These are phyloP conservation scores for Fusarium sp. DNA, from an alignment of 2,329 filamentous ascomycete genomes.

Conservation along the genomic window DNA sequence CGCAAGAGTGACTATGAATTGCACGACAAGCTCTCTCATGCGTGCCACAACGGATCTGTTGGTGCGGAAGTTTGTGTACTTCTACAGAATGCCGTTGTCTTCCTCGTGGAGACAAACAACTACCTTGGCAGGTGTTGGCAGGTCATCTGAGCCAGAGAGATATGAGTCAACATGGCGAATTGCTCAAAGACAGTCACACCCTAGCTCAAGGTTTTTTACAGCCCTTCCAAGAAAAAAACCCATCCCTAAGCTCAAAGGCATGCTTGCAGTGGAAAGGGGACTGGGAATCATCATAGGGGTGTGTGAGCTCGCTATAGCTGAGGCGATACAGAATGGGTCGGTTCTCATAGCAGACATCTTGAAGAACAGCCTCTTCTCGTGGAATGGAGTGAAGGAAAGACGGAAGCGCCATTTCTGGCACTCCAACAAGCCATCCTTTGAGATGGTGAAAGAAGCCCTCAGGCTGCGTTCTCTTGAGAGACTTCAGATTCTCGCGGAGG, in stretches of 20 bases:
- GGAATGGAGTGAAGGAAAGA: constrained; percentile 71
- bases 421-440: constrained; percentile 58
- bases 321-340: constrained; percentile 74
- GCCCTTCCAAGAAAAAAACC: constrained; percentile 67
- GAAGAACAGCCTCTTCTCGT: constrained; percentile 75
- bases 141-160: constrained; percentile 64
- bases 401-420: constrained; percentile 79
- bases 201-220: constrained; percentile 76
- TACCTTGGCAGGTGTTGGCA: constrained; percentile 63
- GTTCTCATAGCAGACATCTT: constrained; percentile 75
- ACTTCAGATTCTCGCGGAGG: constrained; percentile 68
- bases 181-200: constrained; percentile 76
- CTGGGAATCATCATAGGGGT: constrained; percentile 75
- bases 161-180: constrained; percentile 73
- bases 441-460: constrained; percentile 74
- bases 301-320: constrained; percentile 76
- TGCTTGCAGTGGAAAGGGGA: constrained; percentile 75
- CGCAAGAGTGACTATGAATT: constrained; percentile 75
- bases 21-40: constrained; percentile 71
- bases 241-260: constrained; percentile 79
- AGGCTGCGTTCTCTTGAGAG: constrained; percentile 77
- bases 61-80: constrained; percentile 76
- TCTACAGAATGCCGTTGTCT: constrained; percentile 77
- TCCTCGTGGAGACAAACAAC: constrained; percentile 77
- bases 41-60: constrained; percentile 69